phyloP scores from a whole-genome alignment of 352 stramenopile species.

The Globisporangium echinulatum region DNA sequence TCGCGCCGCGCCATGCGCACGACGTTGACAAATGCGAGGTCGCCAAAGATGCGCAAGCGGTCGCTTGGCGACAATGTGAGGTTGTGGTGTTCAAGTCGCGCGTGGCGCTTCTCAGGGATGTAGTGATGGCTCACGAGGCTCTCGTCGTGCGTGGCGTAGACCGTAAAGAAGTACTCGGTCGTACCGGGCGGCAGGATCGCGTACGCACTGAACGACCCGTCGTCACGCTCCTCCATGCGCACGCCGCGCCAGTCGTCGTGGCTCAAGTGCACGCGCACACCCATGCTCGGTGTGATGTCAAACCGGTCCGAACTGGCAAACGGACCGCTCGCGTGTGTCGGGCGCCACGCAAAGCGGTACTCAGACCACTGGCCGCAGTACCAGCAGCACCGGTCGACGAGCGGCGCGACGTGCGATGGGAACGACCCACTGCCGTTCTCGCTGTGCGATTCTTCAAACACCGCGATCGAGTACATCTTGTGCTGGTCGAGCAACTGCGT shows the following conservation, averaged over 20 bases:
- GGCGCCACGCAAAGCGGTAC: constrained; percentile 66
- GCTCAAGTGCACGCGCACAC: constrained; percentile 53
- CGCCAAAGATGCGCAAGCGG: constrained; percentile 17
- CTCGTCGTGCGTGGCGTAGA: constrained; percentile 22
- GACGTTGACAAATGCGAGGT: constrained; percentile 44
- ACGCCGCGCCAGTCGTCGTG: constrained; percentile 67
- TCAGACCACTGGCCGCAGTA: constrained; percentile 73
- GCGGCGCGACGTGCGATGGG: constrained; percentile 33
- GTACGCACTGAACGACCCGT: constrained; percentile 54
- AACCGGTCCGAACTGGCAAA: constrained; percentile 26
- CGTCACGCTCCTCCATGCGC: constrained; percentile 52
- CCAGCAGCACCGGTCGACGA: constrained; percentile 73
- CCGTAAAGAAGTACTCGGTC: constrained; percentile 75
- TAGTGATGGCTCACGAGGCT: constrained; percentile 34
- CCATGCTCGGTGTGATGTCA: constrained; percentile 29
- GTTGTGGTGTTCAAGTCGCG: constrained; percentile 12
- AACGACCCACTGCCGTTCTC: constrained; percentile 46
- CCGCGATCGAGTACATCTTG: constrained; percentile 68
- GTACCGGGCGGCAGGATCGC: constrained; percentile 58
- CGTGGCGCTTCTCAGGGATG: constrained; percentile 35
- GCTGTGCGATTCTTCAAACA: constrained; percentile 67
- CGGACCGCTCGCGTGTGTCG: constrained; percentile 25
- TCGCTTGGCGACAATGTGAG: neutral
- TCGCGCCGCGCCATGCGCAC: constrained; percentile 44
- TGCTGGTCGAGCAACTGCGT: constrained; percentile 55